A percentile compares a stretch with the other conserved stretches of the same genome.
Evolutionary conservation across 192 early-diverging fungal species (phyloP).

Genomic region (Lobosporangium transversale): DNA sequence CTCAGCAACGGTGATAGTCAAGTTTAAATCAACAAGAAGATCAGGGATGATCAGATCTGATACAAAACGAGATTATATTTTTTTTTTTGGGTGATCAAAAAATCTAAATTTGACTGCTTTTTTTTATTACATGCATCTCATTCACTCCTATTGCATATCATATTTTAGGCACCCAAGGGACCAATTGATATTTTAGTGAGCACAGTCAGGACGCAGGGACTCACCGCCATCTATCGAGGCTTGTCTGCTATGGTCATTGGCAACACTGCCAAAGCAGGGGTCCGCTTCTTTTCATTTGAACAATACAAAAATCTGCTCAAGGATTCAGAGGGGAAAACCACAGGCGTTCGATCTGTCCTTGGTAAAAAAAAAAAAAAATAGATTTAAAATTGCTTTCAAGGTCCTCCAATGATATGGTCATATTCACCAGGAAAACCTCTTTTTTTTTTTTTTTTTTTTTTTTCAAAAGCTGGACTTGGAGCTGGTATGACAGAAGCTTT

Average conservation of each 20-base stretch:
- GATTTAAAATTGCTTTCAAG: not conserved
- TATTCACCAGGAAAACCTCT: no score
- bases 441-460: not conserved
- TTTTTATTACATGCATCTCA: no score
- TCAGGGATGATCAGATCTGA: conserved; percentile 26
- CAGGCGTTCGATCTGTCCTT: conserved; percentile 70
- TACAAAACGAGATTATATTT: not conserved
- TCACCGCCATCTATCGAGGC: conserved; percentile 85
- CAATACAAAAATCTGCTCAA: conserved; percentile 77
- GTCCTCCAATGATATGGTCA: not conserved
- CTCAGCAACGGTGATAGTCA: no score
- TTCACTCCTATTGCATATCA: no score
- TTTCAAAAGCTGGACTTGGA: conserved; percentile 73
- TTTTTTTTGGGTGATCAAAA: conserved; percentile 9
- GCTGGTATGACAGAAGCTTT: conserved; percentile 91
- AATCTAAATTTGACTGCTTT: conserved; percentile 27
- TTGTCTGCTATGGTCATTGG: conserved; percentile 92
- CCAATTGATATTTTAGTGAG: conserved; percentile 81
- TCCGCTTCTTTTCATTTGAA: conserved; percentile 94
- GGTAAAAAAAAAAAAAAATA: conserved; percentile 16
- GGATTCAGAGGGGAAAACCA: conserved; percentile 77
- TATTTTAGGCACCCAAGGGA: conserved; percentile 73
- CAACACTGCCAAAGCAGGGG: conserved; percentile 91
- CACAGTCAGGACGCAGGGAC: conserved; percentile 78
- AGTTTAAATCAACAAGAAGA: no score